These are phyloP conservation scores for Smithsoniella earleae DNA, from an alignment of 163 green algal genomes.

Conservation along the genomic window DNA sequence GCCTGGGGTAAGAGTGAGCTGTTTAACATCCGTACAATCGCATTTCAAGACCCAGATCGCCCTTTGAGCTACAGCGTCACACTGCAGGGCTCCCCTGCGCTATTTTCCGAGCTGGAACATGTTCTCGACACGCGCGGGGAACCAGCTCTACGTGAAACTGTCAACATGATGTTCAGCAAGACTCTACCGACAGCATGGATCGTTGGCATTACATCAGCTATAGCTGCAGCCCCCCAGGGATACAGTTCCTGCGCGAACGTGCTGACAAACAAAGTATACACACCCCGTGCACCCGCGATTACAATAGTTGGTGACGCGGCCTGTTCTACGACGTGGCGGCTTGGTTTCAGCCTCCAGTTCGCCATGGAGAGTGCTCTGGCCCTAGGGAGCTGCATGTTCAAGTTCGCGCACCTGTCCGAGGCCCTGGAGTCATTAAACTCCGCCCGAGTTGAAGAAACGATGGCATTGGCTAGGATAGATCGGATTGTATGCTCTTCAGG, in stretches of 20 bases:
- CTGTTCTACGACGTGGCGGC: neutral
- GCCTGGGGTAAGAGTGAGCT: neutral
- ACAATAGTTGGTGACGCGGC: neutral
- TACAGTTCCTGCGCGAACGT: neutral
- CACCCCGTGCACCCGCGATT: neutral
- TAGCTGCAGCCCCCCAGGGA: neutral
- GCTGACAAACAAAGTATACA: neutral
- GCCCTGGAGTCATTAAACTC: neutral
- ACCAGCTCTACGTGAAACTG: neutral
- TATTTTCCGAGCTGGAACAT: slow-evolving; percentile 6
- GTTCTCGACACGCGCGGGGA: neutral
- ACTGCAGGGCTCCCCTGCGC: neutral
- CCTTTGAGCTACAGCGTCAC: neutral
- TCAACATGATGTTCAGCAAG: neutral
- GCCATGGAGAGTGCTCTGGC: neutral
- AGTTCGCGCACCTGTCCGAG: neutral
- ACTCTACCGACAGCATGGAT: neutral
- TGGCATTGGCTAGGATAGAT: neutral
- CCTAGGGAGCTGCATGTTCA: neutral
- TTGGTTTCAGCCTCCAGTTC: slow-evolving; percentile 1
- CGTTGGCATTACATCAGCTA: neutral
- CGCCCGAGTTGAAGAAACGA: neutral
- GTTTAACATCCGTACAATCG: neutral
- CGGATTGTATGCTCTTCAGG: neutral
- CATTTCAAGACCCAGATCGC: slow-evolving; percentile 1